Conservation (phyloP, 768 basidiomycete genomes). For the Mycena capillaripes region DNA sequence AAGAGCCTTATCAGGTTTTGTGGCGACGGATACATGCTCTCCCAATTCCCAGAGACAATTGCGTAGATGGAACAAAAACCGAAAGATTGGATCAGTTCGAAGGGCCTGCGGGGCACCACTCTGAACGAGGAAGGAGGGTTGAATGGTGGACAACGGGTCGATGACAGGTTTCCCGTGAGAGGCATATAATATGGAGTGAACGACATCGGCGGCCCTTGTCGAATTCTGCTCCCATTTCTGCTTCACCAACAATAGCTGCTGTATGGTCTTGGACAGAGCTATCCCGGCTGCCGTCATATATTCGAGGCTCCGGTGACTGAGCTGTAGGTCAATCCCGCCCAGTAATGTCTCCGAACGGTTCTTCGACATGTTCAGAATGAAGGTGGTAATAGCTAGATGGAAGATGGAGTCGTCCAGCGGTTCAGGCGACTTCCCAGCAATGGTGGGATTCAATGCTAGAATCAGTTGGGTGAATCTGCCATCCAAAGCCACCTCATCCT, state of each 20-base stretch:
- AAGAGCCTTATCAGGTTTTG: constrained; percentile 45
- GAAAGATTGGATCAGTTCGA: constrained; percentile 80
- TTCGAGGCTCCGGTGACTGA: constrained; percentile 61
- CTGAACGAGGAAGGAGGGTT: constrained; percentile 88
- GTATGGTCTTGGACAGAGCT: constrained; percentile 44
- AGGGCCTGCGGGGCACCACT: constrained; percentile 76
- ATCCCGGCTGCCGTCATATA: constrained; percentile 51
- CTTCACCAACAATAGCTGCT: constrained; percentile 41
- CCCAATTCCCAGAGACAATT: constrained; percentile 66
- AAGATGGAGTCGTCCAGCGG: neutral
- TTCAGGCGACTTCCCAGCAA: neutral
- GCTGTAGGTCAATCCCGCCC: constrained; percentile 34
- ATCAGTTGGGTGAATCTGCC: constrained; percentile 13
- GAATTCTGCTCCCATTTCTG: constrained; percentile 48
- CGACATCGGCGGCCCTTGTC: constrained; percentile 51
- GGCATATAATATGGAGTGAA: constrained; percentile 63
- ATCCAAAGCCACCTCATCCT: neutral
- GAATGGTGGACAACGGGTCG: constrained; percentile 86
- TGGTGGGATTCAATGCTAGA: constrained; percentile 13
- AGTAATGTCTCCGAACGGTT: constrained; percentile 9
- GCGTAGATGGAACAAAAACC: constrained; percentile 84
- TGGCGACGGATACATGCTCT: constrained; percentile 26
- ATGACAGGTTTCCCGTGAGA: constrained; percentile 67
- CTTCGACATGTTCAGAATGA: constrained; percentile 14
- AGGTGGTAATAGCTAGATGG: constrained; percentile 10